Evolutionary conservation across 306 rosid species (phyloP).

Genomic region (Sphenostylis stenocarpa): DNA sequence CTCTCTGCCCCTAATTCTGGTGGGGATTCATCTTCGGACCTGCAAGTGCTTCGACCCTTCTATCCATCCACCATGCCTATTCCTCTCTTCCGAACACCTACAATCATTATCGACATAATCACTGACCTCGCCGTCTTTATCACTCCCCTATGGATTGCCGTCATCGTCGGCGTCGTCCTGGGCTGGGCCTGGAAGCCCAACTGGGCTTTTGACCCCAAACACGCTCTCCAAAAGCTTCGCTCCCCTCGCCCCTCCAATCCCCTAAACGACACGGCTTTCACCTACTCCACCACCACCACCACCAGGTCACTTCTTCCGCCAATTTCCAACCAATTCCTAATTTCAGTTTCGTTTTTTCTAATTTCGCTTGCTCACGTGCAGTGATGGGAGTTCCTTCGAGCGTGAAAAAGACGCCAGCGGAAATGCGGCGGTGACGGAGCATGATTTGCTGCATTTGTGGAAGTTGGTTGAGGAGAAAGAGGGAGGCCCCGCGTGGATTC

Average conservation of each 20-base stretch:
- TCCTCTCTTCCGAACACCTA: conserved; percentile 37
- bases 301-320: too few relatives aligned
- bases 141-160: conserved; percentile 78
- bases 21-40: conserved; percentile 28
- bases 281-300: conserved; percentile 18
- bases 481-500: conserved; percentile 88
- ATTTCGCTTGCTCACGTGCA: neutral
- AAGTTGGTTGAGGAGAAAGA: conserved; percentile 59
- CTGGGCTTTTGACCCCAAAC: conserved; percentile 62
- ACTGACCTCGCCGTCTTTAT: conserved; percentile 49
- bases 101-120: conserved; percentile 36
- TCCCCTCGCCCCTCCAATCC: conserved; percentile 33
- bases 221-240: conserved; percentile 27
- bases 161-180: conserved; percentile 70
- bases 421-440: conserved; percentile 44
- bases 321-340: neutral
- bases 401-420: conserved; percentile 37
- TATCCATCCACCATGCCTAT: neutral
- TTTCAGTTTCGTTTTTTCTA: neutral
- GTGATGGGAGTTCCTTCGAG: too few relatives aligned
- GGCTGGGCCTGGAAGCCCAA: conserved; percentile 98
- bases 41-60: neutral
- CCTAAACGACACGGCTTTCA: neutral
- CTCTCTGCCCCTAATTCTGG: neutral
- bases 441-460: conserved; percentile 43